A percentile compares a stretch with the other conserved stretches of the same genome.
These are phyloP conservation scores for Suillus lakei DNA, from an alignment of 768 basidiomycete species.

Conservation along the genomic window DNA sequence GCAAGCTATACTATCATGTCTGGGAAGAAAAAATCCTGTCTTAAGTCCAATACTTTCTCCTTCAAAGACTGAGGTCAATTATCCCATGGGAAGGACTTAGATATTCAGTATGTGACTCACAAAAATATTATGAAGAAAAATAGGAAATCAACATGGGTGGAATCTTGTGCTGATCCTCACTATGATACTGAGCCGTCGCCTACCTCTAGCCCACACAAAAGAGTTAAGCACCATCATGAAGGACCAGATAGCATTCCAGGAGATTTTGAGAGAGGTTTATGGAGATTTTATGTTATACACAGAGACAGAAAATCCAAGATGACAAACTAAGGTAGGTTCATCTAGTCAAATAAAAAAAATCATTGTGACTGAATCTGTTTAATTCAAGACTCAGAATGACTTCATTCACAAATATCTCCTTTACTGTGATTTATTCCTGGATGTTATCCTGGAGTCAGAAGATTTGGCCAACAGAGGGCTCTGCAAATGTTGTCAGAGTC, in stretches of 20 bases:
- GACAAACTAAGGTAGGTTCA: conserved; percentile 1
- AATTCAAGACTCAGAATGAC: conserved; percentile 12
- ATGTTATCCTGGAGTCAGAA: conserved; percentile 4
- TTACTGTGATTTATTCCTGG: background rate
- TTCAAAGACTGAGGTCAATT: background rate
- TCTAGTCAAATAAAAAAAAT: background rate
- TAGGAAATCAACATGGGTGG: background rate
- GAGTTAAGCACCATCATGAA: background rate
- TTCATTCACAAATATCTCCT: conserved; percentile 4
- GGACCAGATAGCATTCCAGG: background rate
- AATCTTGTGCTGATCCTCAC: background rate
- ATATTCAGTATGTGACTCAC: background rate
- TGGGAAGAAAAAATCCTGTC: background rate
- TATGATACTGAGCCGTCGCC: background rate
- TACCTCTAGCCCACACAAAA: background rate
- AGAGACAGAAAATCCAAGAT: background rate
- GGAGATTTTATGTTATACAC: background rate
- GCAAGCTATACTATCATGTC: background rate
- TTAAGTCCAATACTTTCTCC: background rate
- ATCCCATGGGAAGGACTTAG: background rate
- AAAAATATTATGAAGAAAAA: background rate
- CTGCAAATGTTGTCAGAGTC: background rate
- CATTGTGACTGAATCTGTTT: background rate
- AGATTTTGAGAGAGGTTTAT: background rate
- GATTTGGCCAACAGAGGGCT: background rate